Conservation (phyloP, 2,329 filamentous ascomycete species). For the Pseudocercospora crystallina region DNA sequence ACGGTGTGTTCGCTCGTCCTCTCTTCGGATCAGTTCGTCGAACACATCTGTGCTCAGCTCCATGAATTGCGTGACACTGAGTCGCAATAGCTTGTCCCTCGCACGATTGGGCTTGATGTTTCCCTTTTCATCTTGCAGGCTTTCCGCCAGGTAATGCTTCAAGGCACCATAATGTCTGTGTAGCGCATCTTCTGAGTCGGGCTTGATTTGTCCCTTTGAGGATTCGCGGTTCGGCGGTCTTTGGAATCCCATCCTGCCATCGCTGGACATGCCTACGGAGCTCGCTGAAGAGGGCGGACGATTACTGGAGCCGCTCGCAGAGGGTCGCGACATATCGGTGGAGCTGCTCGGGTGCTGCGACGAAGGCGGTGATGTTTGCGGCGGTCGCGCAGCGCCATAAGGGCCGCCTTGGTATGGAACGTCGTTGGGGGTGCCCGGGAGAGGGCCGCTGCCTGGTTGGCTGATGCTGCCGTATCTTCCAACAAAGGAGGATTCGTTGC, state of each 20-base stretch:
- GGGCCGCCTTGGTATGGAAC: conserved; percentile 30
- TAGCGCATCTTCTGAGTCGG: conserved; percentile 64
- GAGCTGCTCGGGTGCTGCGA: conserved; percentile 43
- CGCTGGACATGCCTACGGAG: conserved; percentile 82
- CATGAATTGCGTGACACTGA: conserved; percentile 91
- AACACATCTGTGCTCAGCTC: conserved; percentile 97
- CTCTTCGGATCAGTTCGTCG: conserved; percentile 86
- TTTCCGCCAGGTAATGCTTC: conserved; percentile 70
- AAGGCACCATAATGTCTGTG: conserved; percentile 80
- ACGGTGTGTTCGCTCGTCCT: conserved; percentile 57
- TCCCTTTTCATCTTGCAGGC: conserved; percentile 70
- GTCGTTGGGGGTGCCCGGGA: conserved; percentile 25
- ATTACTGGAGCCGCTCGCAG: conserved; percentile 51
- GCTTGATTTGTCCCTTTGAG: conserved; percentile 52
- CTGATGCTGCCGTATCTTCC: conserved; percentile 27
- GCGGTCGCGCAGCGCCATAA: conserved; percentile 32
- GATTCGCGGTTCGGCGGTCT: conserved; percentile 42
- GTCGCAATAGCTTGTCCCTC: conserved; percentile 85
- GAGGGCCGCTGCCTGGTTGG: conserved; percentile 6
- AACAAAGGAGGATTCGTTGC: conserved; percentile 63
- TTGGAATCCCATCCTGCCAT: conserved; percentile 56
- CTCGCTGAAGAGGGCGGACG: conserved; percentile 78
- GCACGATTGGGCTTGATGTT: conserved; percentile 81
- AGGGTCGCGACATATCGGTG: conserved; percentile 47
- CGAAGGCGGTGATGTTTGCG: conserved; percentile 31